phyloP scores from a whole-genome alignment of 768 basidiomycete species.

The Infundibulicybe gibba region DNA sequence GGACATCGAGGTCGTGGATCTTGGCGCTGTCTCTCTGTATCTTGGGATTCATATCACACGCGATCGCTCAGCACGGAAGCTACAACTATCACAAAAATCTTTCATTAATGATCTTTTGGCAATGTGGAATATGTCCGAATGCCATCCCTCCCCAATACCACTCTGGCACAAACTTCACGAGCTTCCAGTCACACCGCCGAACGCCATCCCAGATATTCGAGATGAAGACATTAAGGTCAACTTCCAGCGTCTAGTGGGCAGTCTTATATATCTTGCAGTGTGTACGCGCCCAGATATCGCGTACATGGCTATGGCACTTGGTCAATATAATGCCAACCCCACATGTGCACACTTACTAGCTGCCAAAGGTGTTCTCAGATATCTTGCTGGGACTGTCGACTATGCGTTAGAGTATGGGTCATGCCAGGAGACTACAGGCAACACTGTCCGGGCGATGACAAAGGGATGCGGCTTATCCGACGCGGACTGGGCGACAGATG shows the following conservation, averaged over 20 bases:
- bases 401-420: constrained; percentile 12
- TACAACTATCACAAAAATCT: constrained; percentile 9
- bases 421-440: background rate
- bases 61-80: constrained; percentile 1
- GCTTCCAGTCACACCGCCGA: constrained; percentile 1
- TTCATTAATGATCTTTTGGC: constrained; percentile 9
- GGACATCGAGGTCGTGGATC: constrained; percentile 6
- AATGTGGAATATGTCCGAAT: constrained; percentile 6
- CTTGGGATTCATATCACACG: constrained; percentile 8
- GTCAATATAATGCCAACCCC: constrained; percentile 25
- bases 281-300: constrained; percentile 6
- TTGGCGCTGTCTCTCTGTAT: background rate
- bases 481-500: constrained; percentile 27
- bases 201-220: constrained; percentile 5
- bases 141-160: background rate
- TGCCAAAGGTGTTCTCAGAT: constrained; percentile 25
- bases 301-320: constrained; percentile 12
- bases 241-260: constrained; percentile 15
- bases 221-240: constrained; percentile 3
- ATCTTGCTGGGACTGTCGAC: constrained; percentile 21
- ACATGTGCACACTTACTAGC: constrained; percentile 21
- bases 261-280: constrained; percentile 3
- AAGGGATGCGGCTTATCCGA: constrained; percentile 19
- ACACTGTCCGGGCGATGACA: too few relatives aligned
- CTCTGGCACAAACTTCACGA: background rate